Base-by-base conservation (phyloP, 352 stramenopile genomes). In the Phytophthora parvispora region DNA sequence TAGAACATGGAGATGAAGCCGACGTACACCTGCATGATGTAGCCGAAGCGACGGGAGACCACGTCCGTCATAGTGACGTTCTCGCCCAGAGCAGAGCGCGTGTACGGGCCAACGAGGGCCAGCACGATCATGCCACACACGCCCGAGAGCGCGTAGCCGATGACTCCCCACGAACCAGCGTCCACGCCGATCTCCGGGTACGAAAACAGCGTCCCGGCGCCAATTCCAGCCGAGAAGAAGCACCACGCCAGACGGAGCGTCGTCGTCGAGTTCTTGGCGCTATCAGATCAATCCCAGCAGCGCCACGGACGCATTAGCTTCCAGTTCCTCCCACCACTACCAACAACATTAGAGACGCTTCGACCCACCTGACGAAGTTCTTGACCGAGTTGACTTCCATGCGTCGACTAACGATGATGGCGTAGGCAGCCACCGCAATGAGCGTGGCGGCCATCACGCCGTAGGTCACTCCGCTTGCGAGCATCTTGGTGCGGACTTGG, bases 61-160 rank as follows among this genome's bases (percentile, higher is more conserved):
- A 84, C 87, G 69, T 92, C 82, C 24, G 76, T 89, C 65, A 92
- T 74, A 50, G 82, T 92, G 43, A 91, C 74, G 57, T 84, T 84
- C 8, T 89, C 78, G 16, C 84, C 82, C 24, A 92, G 74, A 8
- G 78, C 45, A 50, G 76, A 74, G 34, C 80, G 82, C 5, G 56
- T 80, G 66, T 80, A 87, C 29, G 83, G 83, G 2, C 80, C 83
- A 28, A 89, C 74, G 32, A 66, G 57, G 2, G 68, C 81, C 48
- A 92, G 69, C 54, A 83, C 69, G 28, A 83, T 25, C 64, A 90
- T 83, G 31, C 74, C 80, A 38, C 79, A 59, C 24, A 86, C 65
- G 20, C 78, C 59, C 24, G 80, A 90, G 49, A 92, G 80, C 58
- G 80, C 79, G 69, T 92, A 92, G 49, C 84, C 84, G 45, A 92